phyloP scores from a whole-genome alignment of 495 filamentous ascomycete species.

The Xylaria longipes region DNA sequence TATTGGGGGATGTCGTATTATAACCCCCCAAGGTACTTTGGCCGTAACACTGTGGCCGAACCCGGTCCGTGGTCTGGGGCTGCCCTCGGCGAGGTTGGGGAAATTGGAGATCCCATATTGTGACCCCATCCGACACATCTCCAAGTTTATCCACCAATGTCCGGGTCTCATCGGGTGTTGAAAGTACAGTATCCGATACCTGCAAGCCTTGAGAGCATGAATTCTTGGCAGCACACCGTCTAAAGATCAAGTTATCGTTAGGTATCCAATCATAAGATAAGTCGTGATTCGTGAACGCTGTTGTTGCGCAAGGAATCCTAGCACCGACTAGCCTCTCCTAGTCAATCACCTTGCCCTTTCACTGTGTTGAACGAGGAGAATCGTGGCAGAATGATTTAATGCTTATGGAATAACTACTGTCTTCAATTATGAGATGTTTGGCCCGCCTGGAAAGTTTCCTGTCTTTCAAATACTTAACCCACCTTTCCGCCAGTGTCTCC shows the following conservation, averaged over 20 bases:
- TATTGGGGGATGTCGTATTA: constrained; percentile 15
- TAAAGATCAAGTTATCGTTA: neutral
- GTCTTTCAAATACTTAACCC: neutral
- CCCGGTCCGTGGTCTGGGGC: constrained; percentile 8
- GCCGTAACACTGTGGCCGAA: neutral
- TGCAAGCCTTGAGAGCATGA: neutral
- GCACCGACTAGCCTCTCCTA: neutral
- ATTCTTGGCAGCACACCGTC: neutral
- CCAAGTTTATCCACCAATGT: constrained; percentile 27
- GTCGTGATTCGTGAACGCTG: neutral
- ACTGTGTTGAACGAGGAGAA: neutral
- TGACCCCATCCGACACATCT: neutral
- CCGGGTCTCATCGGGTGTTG: neutral
- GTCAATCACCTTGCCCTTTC: neutral
- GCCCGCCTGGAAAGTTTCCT: neutral
- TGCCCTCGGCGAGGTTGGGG: constrained; percentile 19
- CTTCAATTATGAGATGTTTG: neutral
- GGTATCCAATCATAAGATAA: neutral
- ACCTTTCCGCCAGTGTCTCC: neutral
- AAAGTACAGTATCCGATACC: neutral
- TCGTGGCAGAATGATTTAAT: neutral
- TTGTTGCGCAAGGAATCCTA: neutral
- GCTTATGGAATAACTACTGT: neutral
- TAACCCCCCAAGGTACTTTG: neutral
- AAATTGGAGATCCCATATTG: constrained; percentile 21